Evolutionary conservation across 1,284 basidiomycete species (phyloP).

Genomic region (Microbotryum lychnidis-dioicae): DNA sequence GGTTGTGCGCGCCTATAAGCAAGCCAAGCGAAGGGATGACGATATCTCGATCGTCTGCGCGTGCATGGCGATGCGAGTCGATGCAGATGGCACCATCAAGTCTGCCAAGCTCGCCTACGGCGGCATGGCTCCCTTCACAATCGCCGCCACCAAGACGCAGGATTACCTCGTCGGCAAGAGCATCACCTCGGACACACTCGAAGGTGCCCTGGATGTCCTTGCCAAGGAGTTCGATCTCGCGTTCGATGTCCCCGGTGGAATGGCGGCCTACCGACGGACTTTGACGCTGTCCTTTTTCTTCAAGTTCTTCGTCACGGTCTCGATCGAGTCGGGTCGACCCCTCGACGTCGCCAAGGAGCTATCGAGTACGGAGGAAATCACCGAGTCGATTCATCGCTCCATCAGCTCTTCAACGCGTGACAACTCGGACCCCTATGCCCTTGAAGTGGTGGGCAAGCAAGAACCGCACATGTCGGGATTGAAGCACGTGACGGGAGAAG

Average conservation of each 20-base stretch:
- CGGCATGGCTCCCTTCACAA: slow-evolving; percentile 38
- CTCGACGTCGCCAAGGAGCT: slow-evolving; percentile 30
- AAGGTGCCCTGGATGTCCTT: slow-evolving; percentile 19
- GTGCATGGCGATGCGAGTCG: slow-evolving; percentile 32
- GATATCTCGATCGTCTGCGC: slow-evolving; percentile 42
- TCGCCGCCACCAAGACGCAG: slow-evolving; percentile 26
- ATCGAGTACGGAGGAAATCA: slow-evolving; percentile 13
- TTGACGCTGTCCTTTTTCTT: slow-evolving; percentile 41
- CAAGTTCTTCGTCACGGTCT: slow-evolving; percentile 38
- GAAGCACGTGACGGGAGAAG: slow-evolving; percentile 42
- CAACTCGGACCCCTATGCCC: slow-evolving; percentile 32
- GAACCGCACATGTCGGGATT: slow-evolving; percentile 39
- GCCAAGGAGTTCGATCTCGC: slow-evolving; percentile 37
- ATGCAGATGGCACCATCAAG: slow-evolving; percentile 19
- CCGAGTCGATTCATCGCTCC: slow-evolving; percentile 29
- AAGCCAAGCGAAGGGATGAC: slow-evolving; percentile 41
- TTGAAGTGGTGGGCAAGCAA: slow-evolving; percentile 34
- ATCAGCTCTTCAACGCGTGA: slow-evolving; percentile 28
- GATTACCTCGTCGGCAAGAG: slow-evolving; percentile 31
- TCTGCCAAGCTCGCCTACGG: slow-evolving; percentile 38
- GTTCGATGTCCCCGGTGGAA: slow-evolving; percentile 41
- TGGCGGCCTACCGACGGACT: slow-evolving; percentile 40
- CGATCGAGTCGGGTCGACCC: slow-evolving; percentile 21
- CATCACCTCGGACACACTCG: slow-evolving; percentile 16
- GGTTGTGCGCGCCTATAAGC: slow-evolving; percentile 39